Base-by-base conservation (phyloP, 768 basidiomycete genomes). In the Scleroderma bovista region DNA sequence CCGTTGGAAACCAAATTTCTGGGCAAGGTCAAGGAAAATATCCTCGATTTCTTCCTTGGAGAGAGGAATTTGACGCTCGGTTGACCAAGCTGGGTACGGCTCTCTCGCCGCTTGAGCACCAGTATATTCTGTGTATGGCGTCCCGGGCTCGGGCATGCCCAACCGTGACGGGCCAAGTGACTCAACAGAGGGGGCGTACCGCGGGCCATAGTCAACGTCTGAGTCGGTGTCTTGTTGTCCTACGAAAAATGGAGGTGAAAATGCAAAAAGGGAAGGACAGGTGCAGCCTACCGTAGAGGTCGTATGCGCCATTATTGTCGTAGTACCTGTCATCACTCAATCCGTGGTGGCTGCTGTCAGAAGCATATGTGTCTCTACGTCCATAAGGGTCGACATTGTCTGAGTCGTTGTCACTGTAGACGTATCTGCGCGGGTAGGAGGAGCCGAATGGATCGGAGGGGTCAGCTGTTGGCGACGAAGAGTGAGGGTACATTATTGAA, bases 21-120 rank as follows among this genome's bases (percentile, higher is more conserved):
- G 93, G 23, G 93, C 86, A 31, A 99, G 77, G 73, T 98, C 96
- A 45, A 97, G 80, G 65, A 98, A 91, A 44, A 99, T 91, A 64
- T 99, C 96, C 67, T 98, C 95, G 49, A 98, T 97, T 74, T 97
- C 96, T 69, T 99, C 96, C 75, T 98, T 97, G 17, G 93, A 94
- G 13, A 99, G 75, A n/a, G 95, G 95, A 53, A 97, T 96, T 57
- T 88, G 84, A 13, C 89, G 84, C 46, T 98, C 96, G 36, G 83
- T 69, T 10, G 83, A 84, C 96, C 96, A 99, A 1, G 95, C 93
- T 1, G 95, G 89, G 63, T 97, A 97, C 34, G 92, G 83, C 59
- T 97, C 93, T 42, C 83, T 80, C 6, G 64, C 78, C 47, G 80
- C 80, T 26, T 73, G 69, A 3, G 77, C 67, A 12, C 74, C 73